Conservation (phyloP, 2,329 filamentous ascomycete genomes). For the Didymella segeticola region DNA sequence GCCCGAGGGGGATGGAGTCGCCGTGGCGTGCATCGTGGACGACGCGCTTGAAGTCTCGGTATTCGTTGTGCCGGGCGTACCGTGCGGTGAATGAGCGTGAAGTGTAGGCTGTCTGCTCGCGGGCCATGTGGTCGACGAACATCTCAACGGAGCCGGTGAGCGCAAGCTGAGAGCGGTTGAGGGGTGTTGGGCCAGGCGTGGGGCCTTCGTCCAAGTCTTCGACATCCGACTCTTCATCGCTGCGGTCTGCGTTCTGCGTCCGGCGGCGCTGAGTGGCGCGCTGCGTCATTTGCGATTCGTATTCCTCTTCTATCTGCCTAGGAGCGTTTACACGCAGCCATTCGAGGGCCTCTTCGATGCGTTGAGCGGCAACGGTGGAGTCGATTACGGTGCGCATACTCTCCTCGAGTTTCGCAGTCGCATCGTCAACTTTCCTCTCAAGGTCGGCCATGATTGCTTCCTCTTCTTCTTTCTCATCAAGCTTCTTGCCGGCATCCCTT, state of each 20-base stretch:
- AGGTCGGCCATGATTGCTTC: constrained; percentile 50
- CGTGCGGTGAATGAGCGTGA: constrained; percentile 47
- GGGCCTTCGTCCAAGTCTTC: constrained; percentile 44
- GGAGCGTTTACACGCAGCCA: constrained; percentile 50
- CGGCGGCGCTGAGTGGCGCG: constrained; percentile 36
- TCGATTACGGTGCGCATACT: constrained; percentile 66
- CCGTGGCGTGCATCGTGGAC: constrained; percentile 67
- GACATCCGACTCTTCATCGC: constrained; percentile 44
- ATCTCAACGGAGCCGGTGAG: constrained; percentile 46
- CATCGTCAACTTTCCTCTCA: constrained; percentile 54
- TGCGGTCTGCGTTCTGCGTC: constrained; percentile 17
- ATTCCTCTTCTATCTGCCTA: constrained; percentile 36
- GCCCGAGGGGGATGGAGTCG: constrained; percentile 61
- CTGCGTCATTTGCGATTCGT: constrained; percentile 47
- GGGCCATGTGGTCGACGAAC: constrained; percentile 49
- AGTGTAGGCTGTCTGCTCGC: constrained; percentile 54
- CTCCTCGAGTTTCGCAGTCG: constrained; percentile 64
- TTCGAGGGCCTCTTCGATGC: constrained; percentile 53
- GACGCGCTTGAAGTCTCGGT: constrained; percentile 66
- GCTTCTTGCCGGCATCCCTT: constrained; percentile 44
- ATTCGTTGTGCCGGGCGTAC: constrained; percentile 67
- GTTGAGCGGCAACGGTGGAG: constrained; percentile 55
- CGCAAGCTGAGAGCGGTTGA: constrained; percentile 41
- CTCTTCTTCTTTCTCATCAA: constrained; percentile 50
- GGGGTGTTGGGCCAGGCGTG: constrained; percentile 48